Conservation (phyloP, 2,329 filamentous ascomycete genomes). For the Neophaeococcomyces aloes region DNA sequence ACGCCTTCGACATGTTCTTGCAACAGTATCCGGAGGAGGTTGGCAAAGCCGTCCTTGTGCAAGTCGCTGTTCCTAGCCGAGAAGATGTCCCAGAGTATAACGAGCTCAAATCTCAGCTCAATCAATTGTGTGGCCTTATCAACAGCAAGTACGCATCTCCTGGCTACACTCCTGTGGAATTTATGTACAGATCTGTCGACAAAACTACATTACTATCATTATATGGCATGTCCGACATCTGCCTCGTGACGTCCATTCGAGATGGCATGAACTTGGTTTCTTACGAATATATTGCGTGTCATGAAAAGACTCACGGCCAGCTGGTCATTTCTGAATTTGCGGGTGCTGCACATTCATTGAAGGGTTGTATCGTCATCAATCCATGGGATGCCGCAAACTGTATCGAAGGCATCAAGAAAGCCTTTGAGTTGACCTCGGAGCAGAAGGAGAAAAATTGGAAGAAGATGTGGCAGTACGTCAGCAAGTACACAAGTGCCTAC, state of each 20-base stretch:
- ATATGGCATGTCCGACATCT: constrained; percentile 85
- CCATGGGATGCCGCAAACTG: constrained; percentile 98
- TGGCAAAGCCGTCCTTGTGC: constrained; percentile 89
- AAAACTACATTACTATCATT: constrained; percentile 92
- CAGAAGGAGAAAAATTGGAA: constrained; percentile 77
- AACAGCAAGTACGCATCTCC: constrained; percentile 93
- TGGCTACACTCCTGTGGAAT: constrained; percentile 98
- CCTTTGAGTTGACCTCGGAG: constrained; percentile 91
- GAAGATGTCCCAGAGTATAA: constrained; percentile 98
- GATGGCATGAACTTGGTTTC: constrained; percentile 99
- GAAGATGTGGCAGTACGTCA: constrained; percentile 88
- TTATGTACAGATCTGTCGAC: constrained; percentile 88
- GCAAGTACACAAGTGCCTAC: constrained; percentile 93
- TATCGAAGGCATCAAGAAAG: constrained; percentile 83
- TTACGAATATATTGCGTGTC: constrained; percentile 94
- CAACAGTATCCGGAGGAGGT: constrained; percentile 98
- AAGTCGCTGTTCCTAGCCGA: constrained; percentile 87
- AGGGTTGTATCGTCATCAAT: constrained; percentile 88
- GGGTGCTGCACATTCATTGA: constrained; percentile 86
- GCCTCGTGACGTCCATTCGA: constrained; percentile 85
- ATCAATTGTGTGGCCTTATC: constrained; percentile 91
- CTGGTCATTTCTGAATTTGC: constrained; percentile 96
- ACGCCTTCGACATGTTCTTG: constrained; percentile 90
- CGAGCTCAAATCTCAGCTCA: constrained; percentile 87
- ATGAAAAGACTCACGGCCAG: constrained; percentile 79